A percentile compares a stretch with the other conserved stretches of the same genome.
Evolutionary conservation across 495 filamentous ascomycete species (phyloP).

Genomic region (Xylaria curta): DNA sequence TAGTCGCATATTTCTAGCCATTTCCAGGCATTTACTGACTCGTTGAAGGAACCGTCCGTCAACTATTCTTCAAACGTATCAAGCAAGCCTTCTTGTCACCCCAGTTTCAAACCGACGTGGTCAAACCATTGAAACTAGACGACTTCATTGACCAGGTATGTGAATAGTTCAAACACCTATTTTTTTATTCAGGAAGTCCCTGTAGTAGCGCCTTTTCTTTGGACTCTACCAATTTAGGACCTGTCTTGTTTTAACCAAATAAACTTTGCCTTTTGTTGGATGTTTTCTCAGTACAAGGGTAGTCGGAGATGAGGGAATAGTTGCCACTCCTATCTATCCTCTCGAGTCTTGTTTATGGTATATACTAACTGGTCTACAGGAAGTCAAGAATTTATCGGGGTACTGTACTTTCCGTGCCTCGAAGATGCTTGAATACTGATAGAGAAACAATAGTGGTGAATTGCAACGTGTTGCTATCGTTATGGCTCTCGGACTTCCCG

Average conservation of each 20-base stretch:
- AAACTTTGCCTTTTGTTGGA: neutral
- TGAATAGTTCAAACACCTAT: neutral
- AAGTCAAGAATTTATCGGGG: conserved; percentile 94
- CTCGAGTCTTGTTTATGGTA: neutral
- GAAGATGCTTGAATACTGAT: neutral
- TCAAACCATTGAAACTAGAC: conserved; percentile 96
- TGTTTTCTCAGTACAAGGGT: neutral
- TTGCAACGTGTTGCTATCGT: conserved; percentile 98
- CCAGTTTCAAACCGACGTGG: conserved; percentile 99
- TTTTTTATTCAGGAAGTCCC: neutral
- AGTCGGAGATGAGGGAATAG: neutral
- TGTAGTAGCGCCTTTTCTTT: neutral
- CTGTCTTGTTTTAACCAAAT: neutral
- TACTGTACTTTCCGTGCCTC: neutral
- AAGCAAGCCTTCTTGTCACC: conserved; percentile 94
- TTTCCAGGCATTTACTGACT: neutral
- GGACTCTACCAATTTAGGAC: neutral
- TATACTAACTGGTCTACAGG: conserved; percentile 41
- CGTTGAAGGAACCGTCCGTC: conserved; percentile 73
- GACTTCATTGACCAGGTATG: conserved; percentile 91
- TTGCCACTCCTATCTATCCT: neutral
- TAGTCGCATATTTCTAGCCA: neutral
- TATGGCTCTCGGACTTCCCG: conserved; percentile 90
- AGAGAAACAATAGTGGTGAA: conserved; percentile 71
- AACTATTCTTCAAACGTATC: conserved; percentile 96